Evolutionary conservation across 2,329 filamentous ascomycete species (phyloP), one percentile per base, ranked within the genome.

Genomic region (Thermomyces lanuginosus): DNA sequence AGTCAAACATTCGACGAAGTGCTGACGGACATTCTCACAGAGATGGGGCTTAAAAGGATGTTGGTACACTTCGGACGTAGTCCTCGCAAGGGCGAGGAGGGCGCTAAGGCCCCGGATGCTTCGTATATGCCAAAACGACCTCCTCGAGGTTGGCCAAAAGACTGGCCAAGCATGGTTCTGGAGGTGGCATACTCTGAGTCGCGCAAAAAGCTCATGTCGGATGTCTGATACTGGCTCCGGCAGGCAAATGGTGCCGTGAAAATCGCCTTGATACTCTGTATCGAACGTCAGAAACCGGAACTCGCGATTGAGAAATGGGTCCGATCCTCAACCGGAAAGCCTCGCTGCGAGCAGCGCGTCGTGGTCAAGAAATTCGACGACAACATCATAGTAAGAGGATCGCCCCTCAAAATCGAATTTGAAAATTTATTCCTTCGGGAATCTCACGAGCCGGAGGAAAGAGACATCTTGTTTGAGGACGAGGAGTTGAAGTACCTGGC

Each of bases 181-280:
- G 25, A 28, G 28, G 19, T 16, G 16, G 24, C 24, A 11, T 27
- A 23, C 28, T 16, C 24, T 11, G 23, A 28, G 28, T 8, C 13
- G 15, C 28, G 22, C 13, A 22, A 13, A n/a, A 30, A 30, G 10
- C 9, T 30, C 23, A 8, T 26, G 12, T 30, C 24, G 12, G 23
- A 30, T 17, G 17, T 31, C 15, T 8, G 28, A 16, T 31, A 21
- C 16, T 31, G 29, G 20, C 24, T 31, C 9, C 27, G 24, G 25
- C 12, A 28, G 21, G 27, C 29, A 21, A 9, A 11, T 5, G 29
- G 24, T 5, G 24, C 27, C 14, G 29, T 31, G 8, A 31, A 31
- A 17, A 27, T 17, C 25, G 29, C 21, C 16, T 24, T 31, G 17
- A 31, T 21, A 21, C 27, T 28, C 24, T 24, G 21, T 10, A 12